Conservation (phyloP, 139 green algal genomes). For the Astrephomene gubernaculifera region DNA sequence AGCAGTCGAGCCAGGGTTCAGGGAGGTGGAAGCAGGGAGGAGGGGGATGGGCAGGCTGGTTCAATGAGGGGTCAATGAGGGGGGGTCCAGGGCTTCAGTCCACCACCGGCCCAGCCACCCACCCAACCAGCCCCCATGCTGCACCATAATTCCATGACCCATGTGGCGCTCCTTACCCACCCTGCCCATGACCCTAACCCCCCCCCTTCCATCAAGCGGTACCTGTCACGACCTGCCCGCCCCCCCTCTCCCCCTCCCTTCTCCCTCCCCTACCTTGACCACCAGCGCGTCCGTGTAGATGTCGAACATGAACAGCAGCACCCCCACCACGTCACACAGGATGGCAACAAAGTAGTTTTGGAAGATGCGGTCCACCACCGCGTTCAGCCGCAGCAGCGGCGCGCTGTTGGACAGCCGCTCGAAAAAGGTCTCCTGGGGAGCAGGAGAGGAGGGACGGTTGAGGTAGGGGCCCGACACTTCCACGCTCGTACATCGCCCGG, state of each 20-base stretch:
- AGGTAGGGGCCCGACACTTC: neutral
- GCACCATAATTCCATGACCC: no score
- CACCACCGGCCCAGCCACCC: no score
- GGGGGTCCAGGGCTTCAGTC: no score
- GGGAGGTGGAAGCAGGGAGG: no score
- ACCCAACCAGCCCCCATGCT: no score
- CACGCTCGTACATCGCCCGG: no score
- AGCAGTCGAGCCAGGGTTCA: no score
- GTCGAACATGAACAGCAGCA: conserved; percentile 46
- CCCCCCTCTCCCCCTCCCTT: neutral
- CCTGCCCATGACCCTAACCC: neutral
- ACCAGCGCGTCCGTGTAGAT: conserved; percentile 50
- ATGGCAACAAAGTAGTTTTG: conserved; percentile 36
- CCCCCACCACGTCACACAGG: conserved; percentile 36
- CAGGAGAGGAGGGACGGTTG: neutral
- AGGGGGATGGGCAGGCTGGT: no score
- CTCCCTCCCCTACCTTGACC: neutral
- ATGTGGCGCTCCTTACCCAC: no score
- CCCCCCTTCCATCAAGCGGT: neutral
- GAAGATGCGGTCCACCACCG: conserved; percentile 19
- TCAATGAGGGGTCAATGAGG: no score
- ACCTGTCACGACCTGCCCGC: neutral
- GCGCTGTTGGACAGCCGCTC: conserved; percentile 13
- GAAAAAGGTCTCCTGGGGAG: conserved; percentile 32
- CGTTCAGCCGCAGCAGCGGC: neutral